Base-by-base conservation (phyloP, 352 stramenopile genomes). In the Albugo candida region DNA sequence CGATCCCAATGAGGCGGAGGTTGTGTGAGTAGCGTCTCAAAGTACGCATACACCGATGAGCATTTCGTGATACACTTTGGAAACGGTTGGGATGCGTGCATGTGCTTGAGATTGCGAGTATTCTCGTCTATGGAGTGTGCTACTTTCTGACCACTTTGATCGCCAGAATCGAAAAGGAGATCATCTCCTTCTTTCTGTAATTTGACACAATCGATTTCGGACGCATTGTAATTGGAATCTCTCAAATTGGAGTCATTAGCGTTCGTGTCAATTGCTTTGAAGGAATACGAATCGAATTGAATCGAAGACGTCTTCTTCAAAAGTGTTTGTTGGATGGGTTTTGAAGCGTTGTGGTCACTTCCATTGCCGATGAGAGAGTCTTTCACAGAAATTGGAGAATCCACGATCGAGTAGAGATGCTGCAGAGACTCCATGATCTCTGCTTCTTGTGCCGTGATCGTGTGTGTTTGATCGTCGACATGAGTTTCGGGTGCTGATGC, bases 1-100 rank as follows among this genome's bases (percentile, higher is more conserved):
- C 81, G 85, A 56, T 92, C 79, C 79, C 79, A 92, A 45, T 84
- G 62, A 40, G 63, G 36, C 11, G 79, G 79, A 27, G 75, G 72
- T 11, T 61, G 52, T 37, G 68, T 80, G 18, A 86, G 56, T 11
- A 92, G 61, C 3, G 62, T 60, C 5, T 74, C 53, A 42, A 83
- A 83, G 51, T 86, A 92, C 10, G 47, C 57, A 27, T 70, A 46
- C 12, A 64, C 45, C 46, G 60, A 54, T 0, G 75, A 72, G 18
- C 60, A 56, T 41, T 63, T 80, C 20, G 54, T 31, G 3, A 8
- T 31, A 8, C 24, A 8, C 24, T 31, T 31, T 31, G 24, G 3
- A 43, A 8, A 24, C 2, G 39, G 18, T 43, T 8, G 39, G 3
- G 39, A 43, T 24, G 18, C 39, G 18, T 43, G 3, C 18, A 3